Evolutionary conservation across 2,329 filamentous ascomycete species (phyloP).

Genomic region (Aspergillus udagawae): DNA sequence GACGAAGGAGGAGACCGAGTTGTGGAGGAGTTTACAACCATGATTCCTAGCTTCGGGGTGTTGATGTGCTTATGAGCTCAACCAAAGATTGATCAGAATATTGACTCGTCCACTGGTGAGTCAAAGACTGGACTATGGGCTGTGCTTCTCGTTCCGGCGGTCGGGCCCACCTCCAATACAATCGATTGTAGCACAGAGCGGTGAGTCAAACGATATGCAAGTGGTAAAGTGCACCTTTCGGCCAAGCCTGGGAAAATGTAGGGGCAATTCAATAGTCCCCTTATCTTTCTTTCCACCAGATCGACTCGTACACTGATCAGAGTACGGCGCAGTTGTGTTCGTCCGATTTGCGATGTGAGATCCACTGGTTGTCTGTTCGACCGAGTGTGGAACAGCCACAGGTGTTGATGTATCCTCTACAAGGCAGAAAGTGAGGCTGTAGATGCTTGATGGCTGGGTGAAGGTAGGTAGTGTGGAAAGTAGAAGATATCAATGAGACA

Average conservation of each 20-base stretch:
- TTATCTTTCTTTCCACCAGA: not conserved
- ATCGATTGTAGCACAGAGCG: constrained; percentile 17
- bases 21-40: constrained; percentile 16
- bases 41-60: constrained; percentile 18
- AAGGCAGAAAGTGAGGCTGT: not conserved
- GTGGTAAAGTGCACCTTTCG: not conserved
- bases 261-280: not conserved
- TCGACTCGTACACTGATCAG: not conserved
- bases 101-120: constrained; percentile 31
- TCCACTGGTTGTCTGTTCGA: constrained; percentile 8
- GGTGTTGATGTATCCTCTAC: not conserved
- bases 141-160: constrained; percentile 11
- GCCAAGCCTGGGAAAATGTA: constrained; percentile 3
- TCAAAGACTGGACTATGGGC: constrained; percentile 15
- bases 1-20: constrained; percentile 14
- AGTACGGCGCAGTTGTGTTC: not conserved
- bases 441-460: not conserved
- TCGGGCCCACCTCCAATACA: constrained; percentile 23
- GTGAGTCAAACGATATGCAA: constrained; percentile 17
- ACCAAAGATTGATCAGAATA: constrained; percentile 7
- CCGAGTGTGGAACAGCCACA: not conserved
- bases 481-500: constrained; percentile 6
- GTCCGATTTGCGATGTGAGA: not conserved
- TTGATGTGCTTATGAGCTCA: constrained; percentile 26
- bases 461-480: not conserved